Evolutionary conservation across 768 basidiomycete genomes (phyloP).

Genomic region (Mycena pura): DNA sequence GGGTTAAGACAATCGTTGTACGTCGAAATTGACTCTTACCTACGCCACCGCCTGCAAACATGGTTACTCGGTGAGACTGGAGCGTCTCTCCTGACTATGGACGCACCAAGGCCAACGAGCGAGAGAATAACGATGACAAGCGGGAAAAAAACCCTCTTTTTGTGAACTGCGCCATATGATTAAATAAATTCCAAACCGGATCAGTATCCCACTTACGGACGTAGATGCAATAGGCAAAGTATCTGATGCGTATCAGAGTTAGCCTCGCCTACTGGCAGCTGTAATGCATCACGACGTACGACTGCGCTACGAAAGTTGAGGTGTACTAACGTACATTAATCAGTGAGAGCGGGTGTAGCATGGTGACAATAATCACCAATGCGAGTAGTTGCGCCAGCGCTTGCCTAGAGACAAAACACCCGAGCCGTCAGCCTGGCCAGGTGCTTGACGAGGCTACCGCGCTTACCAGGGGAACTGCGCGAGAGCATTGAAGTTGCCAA

Average conservation of each 20-base stretch:
- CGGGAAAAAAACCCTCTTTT: background rate
- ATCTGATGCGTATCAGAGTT: background rate
- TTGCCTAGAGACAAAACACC: background rate
- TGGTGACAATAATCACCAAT: background rate
- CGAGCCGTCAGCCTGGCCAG: no score
- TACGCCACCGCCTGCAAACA: background rate
- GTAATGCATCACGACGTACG: background rate
- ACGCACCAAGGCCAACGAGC: background rate
- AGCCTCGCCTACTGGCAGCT: no score
- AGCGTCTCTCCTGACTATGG: no score
- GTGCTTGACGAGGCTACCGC: no score
- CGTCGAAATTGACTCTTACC: background rate
- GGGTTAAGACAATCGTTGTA: no score
- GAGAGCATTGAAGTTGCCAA: background rate
- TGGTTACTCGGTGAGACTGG: background rate
- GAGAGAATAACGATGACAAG: background rate
- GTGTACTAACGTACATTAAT: background rate
- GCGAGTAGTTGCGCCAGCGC: background rate
- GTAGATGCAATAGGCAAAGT: background rate
- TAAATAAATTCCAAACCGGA: background rate
- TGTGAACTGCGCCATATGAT: background rate
- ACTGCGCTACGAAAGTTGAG: background rate
- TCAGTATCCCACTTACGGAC: background rate
- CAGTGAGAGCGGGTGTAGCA: background rate
- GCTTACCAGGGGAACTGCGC: background rate